These are phyloP conservation scores for Paramecium bursaria DNA, from an alignment of 73 alveolate genomes.

Conservation along the genomic window DNA sequence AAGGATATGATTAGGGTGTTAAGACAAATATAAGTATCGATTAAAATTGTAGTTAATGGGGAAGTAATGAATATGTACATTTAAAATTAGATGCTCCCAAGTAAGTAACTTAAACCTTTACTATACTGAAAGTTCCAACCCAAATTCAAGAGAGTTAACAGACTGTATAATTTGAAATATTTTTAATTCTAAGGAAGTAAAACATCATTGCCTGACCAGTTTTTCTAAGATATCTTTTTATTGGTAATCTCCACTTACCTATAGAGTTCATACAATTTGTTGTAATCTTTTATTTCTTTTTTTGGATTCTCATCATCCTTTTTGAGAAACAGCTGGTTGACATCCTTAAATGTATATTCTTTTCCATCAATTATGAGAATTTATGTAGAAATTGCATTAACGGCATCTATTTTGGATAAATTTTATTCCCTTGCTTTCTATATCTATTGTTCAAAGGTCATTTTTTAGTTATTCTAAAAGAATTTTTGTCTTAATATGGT, in stretches of 20 bases:
- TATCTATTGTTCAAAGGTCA: background rate
- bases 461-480: too few species aligned
- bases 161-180: too few species aligned
- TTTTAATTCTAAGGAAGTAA: background rate
- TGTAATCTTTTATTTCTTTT: slow-evolving; percentile 24
- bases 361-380: background rate
- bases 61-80: background rate
- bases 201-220: slow-evolving; percentile 59
- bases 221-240: background rate
- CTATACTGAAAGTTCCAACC: slow-evolving; percentile 25
- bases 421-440: background rate
- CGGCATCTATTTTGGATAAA: background rate
- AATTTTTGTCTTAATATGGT: background rate
- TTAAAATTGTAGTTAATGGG: background rate
- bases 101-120: slow-evolving; percentile 15
- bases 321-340: too few species aligned
- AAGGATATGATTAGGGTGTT: slow-evolving; percentile 23
- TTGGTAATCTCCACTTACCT: background rate
- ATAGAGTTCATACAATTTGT: background rate
- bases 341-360: background rate
- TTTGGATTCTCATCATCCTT: background rate
- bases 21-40: slow-evolving; percentile 43
- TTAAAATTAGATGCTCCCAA: background rate
- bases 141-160: background rate
- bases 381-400: background rate